Evolutionary conservation across 345 rosid species (phyloP), one percentile per base, ranked within the genome.

Genomic region (Anastatica hierochuntica): DNA sequence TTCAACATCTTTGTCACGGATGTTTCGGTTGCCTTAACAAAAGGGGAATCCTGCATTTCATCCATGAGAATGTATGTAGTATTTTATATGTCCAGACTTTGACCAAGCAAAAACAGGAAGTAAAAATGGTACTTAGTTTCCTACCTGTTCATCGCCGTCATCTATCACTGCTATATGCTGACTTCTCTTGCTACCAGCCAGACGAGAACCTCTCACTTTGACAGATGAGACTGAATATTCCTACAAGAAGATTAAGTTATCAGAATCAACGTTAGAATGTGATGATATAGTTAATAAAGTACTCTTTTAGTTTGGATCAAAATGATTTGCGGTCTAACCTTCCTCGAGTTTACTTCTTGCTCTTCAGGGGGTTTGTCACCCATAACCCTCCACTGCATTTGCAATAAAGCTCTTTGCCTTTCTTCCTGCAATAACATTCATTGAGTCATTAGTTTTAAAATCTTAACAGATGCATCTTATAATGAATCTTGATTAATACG

Each of bases 351-450:
- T 49, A 79, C 86, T 79, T 82, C 92, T 50, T 76, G 90, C 43
- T 88, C 95, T 59, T 78, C 95, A 42, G 77, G 78, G 30, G 79
- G 80, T 62, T 83, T 80, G 69, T 85, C 80, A 56, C 92, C 29
- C 95, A 88, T 85, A 55, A 88, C 95, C 70, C 69, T 82, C 97
- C 92, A 85, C 76, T 88, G 97, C 73, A 88, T 16, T 67, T 88
- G 95, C 76, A 88, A 70, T 60, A 88, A 66, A 51, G 95, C 83
- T 63, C 80, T 79, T 72, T 88, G 97, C 77, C 79, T 77, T 20
- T 82, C 92, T 72, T 85, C 95, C 97, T 85, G 77, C 37, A 55
- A 54, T 6, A 5, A 35, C 7, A 18, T 5, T 21, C 62, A 21
- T 10, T 38, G 20, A 43, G 31, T 20, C 31, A 23, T 23, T 24